A percentile compares a stretch with the other conserved stretches of the same genome.
Conservation (phyloP, 768 basidiomycete genomes). For the Cubamyces sp. region DNA sequence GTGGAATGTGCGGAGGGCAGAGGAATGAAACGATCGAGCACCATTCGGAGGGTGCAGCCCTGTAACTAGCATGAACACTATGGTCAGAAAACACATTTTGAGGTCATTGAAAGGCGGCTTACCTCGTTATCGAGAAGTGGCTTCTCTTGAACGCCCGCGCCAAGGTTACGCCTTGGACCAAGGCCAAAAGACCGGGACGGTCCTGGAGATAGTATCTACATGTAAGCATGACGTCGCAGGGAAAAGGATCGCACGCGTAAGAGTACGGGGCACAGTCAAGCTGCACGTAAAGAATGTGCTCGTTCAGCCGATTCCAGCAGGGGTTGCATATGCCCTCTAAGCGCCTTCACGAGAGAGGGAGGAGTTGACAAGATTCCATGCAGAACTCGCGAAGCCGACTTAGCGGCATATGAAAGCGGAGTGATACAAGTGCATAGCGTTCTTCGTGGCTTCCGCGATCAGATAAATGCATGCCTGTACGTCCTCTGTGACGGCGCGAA, state of each 20-base stretch:
- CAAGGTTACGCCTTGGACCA: constrained; percentile 21
- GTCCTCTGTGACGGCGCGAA: no score
- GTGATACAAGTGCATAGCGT: not conserved
- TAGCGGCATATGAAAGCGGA: not conserved
- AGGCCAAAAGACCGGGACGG: constrained; percentile 43
- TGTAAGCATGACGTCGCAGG: not conserved
- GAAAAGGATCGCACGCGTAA: no score
- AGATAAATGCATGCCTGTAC: not conserved
- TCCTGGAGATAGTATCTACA: constrained; percentile 26
- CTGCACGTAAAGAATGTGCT: no score
- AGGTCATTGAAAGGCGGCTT: no score
- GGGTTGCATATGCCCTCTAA: no score
- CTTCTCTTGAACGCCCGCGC: not conserved
- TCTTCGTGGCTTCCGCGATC: not conserved
- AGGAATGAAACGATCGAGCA: no score
- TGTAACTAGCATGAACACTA: no score
- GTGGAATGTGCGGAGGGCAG: no score
- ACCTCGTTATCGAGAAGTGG: not conserved
- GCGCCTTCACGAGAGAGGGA: not conserved
- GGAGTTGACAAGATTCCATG: not conserved
- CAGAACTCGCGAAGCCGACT: not conserved
- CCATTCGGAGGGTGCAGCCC: no score
- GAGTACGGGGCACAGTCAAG: not conserved
- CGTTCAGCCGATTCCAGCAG: no score
- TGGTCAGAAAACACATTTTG: no score